Evolutionary conservation across 352 stramenopile genomes (phyloP).

Genomic region (Phytopythium aichiense): DNA sequence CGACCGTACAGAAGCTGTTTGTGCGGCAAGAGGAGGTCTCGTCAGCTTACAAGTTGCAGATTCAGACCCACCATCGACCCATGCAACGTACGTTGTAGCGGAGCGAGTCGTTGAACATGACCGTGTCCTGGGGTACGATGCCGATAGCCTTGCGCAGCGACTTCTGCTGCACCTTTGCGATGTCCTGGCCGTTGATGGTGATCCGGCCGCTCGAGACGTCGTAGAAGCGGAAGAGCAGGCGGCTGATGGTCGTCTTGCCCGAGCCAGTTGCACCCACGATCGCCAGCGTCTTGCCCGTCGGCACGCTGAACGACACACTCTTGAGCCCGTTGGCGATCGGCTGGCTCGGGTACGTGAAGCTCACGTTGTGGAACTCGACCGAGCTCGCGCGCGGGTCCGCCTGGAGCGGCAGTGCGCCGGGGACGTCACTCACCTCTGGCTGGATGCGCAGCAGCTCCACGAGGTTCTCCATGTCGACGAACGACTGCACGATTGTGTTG

Average conservation of each 20-base stretch:
- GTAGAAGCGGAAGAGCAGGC: constrained; percentile 96
- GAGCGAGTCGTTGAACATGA: constrained; percentile 98
- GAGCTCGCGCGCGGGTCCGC: constrained; percentile 34
- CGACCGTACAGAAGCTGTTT: constrained; percentile 89
- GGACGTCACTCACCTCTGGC: constrained; percentile 90
- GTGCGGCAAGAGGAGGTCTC: not conserved
- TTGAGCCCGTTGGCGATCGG: constrained; percentile 84
- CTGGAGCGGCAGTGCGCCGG: constrained; percentile 55
- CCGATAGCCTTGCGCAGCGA: constrained; percentile 89
- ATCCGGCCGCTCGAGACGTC: constrained; percentile 84
- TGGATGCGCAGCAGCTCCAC: constrained; percentile 92
- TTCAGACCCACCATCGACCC: not conserved
- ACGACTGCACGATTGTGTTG: constrained; percentile 94
- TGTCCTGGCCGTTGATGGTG: constrained; percentile 89
- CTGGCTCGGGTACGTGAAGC: constrained; percentile 91
- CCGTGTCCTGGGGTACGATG: constrained; percentile 95
- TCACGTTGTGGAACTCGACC: constrained; percentile 92
- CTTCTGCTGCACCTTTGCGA: constrained; percentile 81
- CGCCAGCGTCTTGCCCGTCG: constrained; percentile 85
- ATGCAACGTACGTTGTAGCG: constrained; percentile 89
- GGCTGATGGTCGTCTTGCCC: constrained; percentile 94
- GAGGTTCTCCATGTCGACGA: constrained; percentile 97
- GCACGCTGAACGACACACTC: constrained; percentile 63
- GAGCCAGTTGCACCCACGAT: constrained; percentile 92
- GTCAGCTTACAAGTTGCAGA: not conserved